Base-by-base conservation (phyloP, 2,329 filamentous ascomycete species). In the Harringtonia lauricola region DNA sequence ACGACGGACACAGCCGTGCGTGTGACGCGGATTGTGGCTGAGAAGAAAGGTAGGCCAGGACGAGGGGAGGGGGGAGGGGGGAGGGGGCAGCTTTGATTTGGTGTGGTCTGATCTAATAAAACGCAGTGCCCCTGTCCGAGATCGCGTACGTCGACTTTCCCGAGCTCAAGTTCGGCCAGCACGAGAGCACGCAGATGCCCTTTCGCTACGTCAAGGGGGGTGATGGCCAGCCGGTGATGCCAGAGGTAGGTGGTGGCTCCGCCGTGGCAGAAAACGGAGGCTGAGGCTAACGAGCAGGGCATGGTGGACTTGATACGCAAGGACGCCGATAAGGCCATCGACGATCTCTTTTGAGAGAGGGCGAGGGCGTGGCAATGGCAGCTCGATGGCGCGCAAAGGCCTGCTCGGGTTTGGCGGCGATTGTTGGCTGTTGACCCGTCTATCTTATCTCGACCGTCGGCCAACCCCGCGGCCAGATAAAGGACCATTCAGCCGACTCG, bases 1-100 rank as follows among this genome's bases (percentile, higher is more conserved):
- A 96, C 92, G 3, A 98, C 92, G 5, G 92, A 98, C 61, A 98
- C 92, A 18, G 92, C 92, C 5, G 92, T 95, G 41, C 76, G 92
- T 52, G 90, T 95, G 36, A 96, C 92, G 28, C 78, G 92, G 51
- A 82, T 94, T 54, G 84, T 96, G 7, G 80, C 89, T 12, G 84
- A 94, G 57, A 78, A 89, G 51, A 83, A 83, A 67, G 75, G 89
- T 94, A 18, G 38, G 5, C 17, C 12, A 26, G 12, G n/a, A 22
- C 4, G 17, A 19, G n/a, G n/a, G n/a, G n/a, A n/a, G n/a, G n/a
- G n/a, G n/a, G n/a, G n/a, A n/a, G n/a, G n/a, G n/a, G n/a, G n/a
- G n/a, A n/a, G n/a, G n/a, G n/a, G n/a, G n/a, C n/a, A n/a, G n/a
- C 8, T 29, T 12, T 8, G 6, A n/a, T 29, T 18, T n/a, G 10